Base-by-base conservation (phyloP, 1,139 yeast genomes). In the Nakaseomyces glabratus region DNA sequence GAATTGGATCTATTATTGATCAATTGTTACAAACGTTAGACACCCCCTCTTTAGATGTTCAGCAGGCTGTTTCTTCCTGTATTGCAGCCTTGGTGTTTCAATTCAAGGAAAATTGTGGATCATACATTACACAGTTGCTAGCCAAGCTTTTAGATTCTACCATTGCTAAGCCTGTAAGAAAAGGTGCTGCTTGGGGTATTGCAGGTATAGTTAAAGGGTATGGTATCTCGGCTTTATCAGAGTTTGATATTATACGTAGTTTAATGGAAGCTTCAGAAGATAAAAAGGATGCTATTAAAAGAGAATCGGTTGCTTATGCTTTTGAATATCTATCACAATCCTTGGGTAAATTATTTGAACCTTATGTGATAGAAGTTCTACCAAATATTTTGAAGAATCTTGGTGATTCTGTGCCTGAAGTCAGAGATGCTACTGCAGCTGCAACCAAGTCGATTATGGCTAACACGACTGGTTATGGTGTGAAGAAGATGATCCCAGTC, bases 121-220 rank as follows among this genome's bases (percentile, higher is more conserved):
- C 60, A 0, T 74, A 80, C 45, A 61, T 85, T 40, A 80, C 77
- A 31, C 46, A 52, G 4, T 62, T 86, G 35, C 69, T 82, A 50
- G 69, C 65, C 3, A 73, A 70, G 45, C 63, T 88, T 22, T 76
- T 80, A 48, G 62, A 62, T 18, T 46, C 60, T 6, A 65, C 65
- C 4, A 68, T 69, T 6, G 62, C 66, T 14, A 58, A 68, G 31
- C 74, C 79, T 0, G 65, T 69, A 11, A 73, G 95, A 55, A 73
- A 90, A 47, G 99, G 98, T 52, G 93, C 95, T 1, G 97, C 98
- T 1, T 86, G 82, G 60, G 98, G 97, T 59, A 71, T 90, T 47
- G 82, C 97, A 7, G 98, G 98, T 43, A 62, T 90, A 31, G 93
- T 82, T 9, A 81, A 84, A 53, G 98, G 99, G 41, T 71, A 75